phyloP scores from a whole-genome alignment of 2,329 filamentous ascomycete genomes.

The Fusarium ramigenum region DNA sequence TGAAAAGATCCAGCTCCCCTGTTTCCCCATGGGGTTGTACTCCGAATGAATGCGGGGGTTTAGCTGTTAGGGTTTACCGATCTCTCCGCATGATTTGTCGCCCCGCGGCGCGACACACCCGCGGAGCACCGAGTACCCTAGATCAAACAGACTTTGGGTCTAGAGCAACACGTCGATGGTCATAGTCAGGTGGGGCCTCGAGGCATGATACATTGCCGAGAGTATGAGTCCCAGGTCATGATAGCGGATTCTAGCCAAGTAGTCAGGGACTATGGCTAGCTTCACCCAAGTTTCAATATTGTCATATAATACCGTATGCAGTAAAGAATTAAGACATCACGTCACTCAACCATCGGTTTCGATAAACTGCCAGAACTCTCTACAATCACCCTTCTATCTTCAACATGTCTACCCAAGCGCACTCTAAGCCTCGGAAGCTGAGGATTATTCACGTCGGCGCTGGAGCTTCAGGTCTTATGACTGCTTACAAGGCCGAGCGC shows the following conservation, averaged over 20 bases:
- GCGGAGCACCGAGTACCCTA: not conserved
- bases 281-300: fast-evolving
- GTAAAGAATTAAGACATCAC: no score
- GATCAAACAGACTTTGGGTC: no score
- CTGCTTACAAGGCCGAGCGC: not conserved
- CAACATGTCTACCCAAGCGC: not conserved
- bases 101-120: not conserved
- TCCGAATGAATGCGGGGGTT: not conserved
- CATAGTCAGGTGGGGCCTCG: not conserved
- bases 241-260: not conserved
- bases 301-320: not conserved
- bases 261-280: no score
- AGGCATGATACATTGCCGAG: no score
- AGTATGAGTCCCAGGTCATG: not conserved
- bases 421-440: not conserved
- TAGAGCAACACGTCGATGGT: no score
- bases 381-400: fast-evolving
- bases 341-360: fast-evolving
- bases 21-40: not conserved
- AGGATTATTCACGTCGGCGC: not conserved
- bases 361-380: fast-evolving
- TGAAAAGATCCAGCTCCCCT: no score
- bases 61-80: no score
- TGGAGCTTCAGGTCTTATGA: not conserved
- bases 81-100: not conserved